Evolutionary conservation across 164 flowering plant genomes (phyloP).

Genomic region (Vitis rupestris): DNA sequence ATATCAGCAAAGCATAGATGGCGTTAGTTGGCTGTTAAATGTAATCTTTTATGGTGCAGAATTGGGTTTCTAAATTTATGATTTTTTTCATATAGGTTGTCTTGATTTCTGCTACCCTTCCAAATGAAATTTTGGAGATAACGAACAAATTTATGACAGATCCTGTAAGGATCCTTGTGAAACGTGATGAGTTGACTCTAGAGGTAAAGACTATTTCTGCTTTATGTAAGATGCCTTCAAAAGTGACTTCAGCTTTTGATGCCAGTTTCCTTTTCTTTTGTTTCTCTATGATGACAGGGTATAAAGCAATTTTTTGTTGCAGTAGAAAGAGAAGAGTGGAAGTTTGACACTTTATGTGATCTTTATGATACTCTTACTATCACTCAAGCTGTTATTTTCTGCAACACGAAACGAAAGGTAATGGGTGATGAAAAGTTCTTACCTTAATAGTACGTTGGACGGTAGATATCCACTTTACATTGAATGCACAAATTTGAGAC

Average conservation of each 20-base stretch:
- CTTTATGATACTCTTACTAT: slow-evolving; percentile 96
- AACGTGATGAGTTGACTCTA: slow-evolving; percentile 98
- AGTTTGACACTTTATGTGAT: slow-evolving; percentile 92
- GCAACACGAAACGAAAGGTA: slow-evolving; percentile 97
- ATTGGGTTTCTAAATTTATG: background rate
- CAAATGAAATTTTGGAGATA: slow-evolving; percentile 95
- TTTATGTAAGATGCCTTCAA: background rate
- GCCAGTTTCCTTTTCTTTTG: background rate
- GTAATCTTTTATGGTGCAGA: background rate
- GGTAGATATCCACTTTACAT: too few relatives aligned
- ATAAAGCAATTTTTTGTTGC: slow-evolving; percentile 97
- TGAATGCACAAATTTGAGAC: too few relatives aligned
- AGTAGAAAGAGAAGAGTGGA: slow-evolving; percentile 97
- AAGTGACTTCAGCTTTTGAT: background rate
- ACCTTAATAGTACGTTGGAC: background rate
- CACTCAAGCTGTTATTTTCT: slow-evolving; percentile 97
- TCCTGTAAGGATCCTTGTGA: slow-evolving; percentile 93
- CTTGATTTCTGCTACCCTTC: slow-evolving; percentile 95
- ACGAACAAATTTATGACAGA: slow-evolving; percentile 98
- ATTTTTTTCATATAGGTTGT: slow-evolving; percentile 53
- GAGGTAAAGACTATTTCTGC: slow-evolving; percentile 49
- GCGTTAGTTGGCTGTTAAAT: background rate
- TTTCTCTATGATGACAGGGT: slow-evolving; percentile 53
- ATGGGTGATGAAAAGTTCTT: background rate
- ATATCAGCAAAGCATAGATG: background rate